A percentile compares a stretch with the other conserved stretches of the same genome.
These are phyloP conservation scores for Alternaria viburni DNA, from an alignment of 2,329 filamentous ascomycete species.

Conservation along the genomic window DNA sequence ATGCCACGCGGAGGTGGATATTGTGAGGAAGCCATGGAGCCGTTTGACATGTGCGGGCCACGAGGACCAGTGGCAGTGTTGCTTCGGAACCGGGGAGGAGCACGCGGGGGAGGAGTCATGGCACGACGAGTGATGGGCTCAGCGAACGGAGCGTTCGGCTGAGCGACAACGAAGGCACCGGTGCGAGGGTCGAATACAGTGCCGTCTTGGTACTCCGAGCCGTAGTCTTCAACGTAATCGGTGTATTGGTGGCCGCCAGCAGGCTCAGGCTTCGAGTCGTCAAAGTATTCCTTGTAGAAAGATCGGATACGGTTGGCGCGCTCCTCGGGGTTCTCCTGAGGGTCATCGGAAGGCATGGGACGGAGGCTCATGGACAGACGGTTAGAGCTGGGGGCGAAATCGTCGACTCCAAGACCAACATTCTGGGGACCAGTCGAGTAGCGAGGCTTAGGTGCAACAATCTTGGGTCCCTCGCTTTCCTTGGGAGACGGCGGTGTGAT, in stretches of 20 bases:
- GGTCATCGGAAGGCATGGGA: conserved; percentile 85
- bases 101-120: conserved; percentile 89
- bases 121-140: conserved; percentile 86
- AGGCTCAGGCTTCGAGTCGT: conserved; percentile 70
- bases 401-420: conserved; percentile 38
- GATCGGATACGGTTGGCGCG: conserved; percentile 96
- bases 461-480: conserved; percentile 26
- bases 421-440: conserved; percentile 25
- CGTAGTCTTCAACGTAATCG: conserved; percentile 78
- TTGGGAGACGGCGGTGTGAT: conserved; percentile 53
- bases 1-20: conserved; percentile 49
- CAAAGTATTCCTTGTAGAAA: conserved; percentile 99
- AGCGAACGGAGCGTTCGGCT: conserved; percentile 68
- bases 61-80: conserved; percentile 37
- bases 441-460: conserved; percentile 38
- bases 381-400: conserved; percentile 49
- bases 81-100: conserved; percentile 61
- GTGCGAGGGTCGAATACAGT: conserved; percentile 62
- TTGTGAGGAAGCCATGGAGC: conserved; percentile 57
- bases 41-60: conserved; percentile 55
- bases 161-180: conserved; percentile 66
- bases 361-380: conserved; percentile 70
- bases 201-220: conserved; percentile 71
- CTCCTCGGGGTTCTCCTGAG: conserved; percentile 88
- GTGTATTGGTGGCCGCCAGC: conserved; percentile 45